phyloP scores from a whole-genome alignment of 2,329 filamentous ascomycete species.

The Fusarium sp. region DNA sequence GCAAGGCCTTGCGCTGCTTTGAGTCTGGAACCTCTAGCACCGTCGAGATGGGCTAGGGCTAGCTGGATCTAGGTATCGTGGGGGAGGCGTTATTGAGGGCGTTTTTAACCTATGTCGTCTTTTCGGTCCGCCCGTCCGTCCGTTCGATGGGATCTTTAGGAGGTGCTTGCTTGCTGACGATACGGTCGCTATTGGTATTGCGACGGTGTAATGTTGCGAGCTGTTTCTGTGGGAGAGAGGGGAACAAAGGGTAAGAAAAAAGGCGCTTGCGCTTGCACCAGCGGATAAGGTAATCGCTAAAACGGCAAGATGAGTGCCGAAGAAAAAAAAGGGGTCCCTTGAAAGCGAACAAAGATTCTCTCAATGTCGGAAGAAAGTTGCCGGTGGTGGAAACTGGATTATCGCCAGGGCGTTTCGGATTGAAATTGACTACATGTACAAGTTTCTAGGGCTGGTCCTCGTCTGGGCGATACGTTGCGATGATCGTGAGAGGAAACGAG shows the following conservation, averaged over 20 bases:
- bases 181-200: neutral
- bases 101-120: conserved; percentile 16
- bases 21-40: conserved; percentile 35
- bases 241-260: neutral
- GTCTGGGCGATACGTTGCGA: neutral
- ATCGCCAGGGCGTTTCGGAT: neutral
- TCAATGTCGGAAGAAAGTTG: neutral
- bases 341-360: neutral
- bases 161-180: neutral
- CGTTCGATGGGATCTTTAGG: neutral
- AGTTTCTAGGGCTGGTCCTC: neutral
- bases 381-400: neutral
- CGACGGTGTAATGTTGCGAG: neutral
- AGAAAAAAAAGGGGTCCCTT: neutral
- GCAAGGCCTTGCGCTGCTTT: neutral
- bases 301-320: neutral
- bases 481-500: neutral
- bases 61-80: conserved; percentile 21
- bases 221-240: neutral
- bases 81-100: conserved; percentile 23
- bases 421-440: neutral
- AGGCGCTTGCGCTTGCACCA: neutral
- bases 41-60: conserved; percentile 3
- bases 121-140: conserved; percentile 28
- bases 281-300: neutral